Conservation (phyloP, 345 rosid species). For the Combretum micranthum region DNA sequence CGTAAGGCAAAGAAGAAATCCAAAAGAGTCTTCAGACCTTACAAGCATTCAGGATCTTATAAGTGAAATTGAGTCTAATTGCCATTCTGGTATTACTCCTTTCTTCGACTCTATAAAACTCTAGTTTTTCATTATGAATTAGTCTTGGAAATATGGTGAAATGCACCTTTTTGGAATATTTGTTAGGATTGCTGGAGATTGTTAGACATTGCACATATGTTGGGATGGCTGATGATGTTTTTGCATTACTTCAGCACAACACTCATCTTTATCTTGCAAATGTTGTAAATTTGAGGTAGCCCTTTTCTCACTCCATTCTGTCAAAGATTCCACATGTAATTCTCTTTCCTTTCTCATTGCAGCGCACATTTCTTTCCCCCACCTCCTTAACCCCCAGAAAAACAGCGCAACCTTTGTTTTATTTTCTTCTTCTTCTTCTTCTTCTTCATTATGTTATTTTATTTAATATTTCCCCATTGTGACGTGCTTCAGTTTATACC, state of each 20-base stretch:
- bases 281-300: slow-evolving; percentile 79
- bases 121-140: too few species aligned
- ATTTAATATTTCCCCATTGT: too few species aligned
- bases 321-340: neutral
- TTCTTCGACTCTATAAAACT: too few species aligned
- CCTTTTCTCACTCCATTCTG: slow-evolving; percentile 1
- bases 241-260: slow-evolving; percentile 79
- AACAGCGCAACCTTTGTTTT: too few species aligned
- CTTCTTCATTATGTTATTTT: too few species aligned
- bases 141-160: neutral
- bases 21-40: slow-evolving; percentile 87
- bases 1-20: slow-evolving; percentile 85
- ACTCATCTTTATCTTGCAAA: slow-evolving; percentile 86
- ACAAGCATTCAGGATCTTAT: slow-evolving; percentile 83
- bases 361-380: too few species aligned
- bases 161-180: slow-evolving; percentile 10
- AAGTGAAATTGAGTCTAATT: slow-evolving; percentile 48
- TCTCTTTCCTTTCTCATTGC: too few species aligned
- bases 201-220: slow-evolving; percentile 73
- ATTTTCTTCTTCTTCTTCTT: too few species aligned
- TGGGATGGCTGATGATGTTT: slow-evolving; percentile 95
- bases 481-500: too few species aligned
- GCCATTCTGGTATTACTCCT: slow-evolving; percentile 50
- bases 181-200: slow-evolving; percentile 69
- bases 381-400: too few species aligned